phyloP scores from a whole-genome alignment of 768 basidiomycete genomes.

The Naganishia friedmannii region DNA sequence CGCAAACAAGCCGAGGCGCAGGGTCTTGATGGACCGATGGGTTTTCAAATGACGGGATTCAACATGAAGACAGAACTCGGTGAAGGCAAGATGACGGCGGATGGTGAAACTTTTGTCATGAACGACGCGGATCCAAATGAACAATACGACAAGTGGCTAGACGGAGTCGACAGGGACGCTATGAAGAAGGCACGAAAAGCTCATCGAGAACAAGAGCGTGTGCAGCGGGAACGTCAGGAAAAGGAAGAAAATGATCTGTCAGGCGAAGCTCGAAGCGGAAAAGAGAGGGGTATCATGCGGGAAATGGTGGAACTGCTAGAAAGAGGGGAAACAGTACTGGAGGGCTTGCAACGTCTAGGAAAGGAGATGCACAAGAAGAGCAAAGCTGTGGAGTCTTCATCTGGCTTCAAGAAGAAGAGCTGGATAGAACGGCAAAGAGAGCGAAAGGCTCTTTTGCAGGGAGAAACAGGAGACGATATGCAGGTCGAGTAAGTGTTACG shows the following conservation, averaged over 20 bases:
- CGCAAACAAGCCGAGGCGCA: slow-evolving; percentile 62
- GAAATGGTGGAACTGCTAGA: slow-evolving; percentile 69
- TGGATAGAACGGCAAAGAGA: slow-evolving; percentile 50
- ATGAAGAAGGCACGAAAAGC: slow-evolving; percentile 76
- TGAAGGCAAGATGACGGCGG: slow-evolving; percentile 93
- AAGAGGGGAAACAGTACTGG: slow-evolving; percentile 85
- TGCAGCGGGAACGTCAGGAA: slow-evolving; percentile 70
- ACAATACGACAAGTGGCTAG: slow-evolving; percentile 93
- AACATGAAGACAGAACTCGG: slow-evolving; percentile 99
- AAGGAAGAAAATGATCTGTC: slow-evolving; percentile 59
- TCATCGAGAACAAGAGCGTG: slow-evolving; percentile 68
- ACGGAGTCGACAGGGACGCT: slow-evolving; percentile 72
- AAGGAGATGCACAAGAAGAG: slow-evolving; percentile 44
- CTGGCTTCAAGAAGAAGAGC: slow-evolving; percentile 59
- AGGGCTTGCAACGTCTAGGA: slow-evolving; percentile 83
- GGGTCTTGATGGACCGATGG: slow-evolving; percentile 62
- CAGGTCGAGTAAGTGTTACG: slow-evolving; percentile 31
- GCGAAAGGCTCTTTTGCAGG: slow-evolving; percentile 42
- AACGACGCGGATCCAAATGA: slow-evolving; percentile 84
- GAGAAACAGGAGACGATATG: slow-evolving; percentile 22
- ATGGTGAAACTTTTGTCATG: slow-evolving; percentile 69
- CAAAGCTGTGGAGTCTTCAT: slow-evolving; percentile 31
- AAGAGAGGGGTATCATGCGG: slow-evolving; percentile 45
- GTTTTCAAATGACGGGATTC: slow-evolving; percentile 88
- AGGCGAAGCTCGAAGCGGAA: slow-evolving; percentile 35